Base-by-base conservation (phyloP, 2,329 filamentous ascomycete species). In the Trichocomaceae sp. region DNA sequence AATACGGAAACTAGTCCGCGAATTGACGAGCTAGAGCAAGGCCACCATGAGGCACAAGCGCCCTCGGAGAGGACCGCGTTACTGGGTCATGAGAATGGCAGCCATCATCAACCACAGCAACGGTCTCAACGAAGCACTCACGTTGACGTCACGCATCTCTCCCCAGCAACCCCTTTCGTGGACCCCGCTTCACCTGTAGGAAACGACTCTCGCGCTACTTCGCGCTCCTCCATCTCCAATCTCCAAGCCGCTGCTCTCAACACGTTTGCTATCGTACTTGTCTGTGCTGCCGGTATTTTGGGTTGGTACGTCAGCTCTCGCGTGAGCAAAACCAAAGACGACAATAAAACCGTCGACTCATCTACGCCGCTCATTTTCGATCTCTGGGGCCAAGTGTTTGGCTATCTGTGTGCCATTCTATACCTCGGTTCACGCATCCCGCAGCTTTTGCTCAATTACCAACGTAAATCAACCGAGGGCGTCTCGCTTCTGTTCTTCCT, bases 401-500 rank as follows among this genome's bases (percentile, higher is more conserved):
- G 93, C 37, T 97, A 95, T 73, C 79, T 97, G 47, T 97, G 92
- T 73, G 90, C 93, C 2, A 77, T 83, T 1, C 79, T 96, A 5
- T 97, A 99, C 66, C 87, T 97, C 10, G 89, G 89, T 20, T 93
- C 88, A 0, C 86, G 93, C 8, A 73, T 97, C 6, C 93, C 93
- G 0, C 93, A 99, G 74, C 79, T 99, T 1, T 78, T 96, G 7
- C 82, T 97, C 52, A 99, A 97, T 72, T 95, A 89, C 75, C 83
- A 88, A 19, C 86, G 93, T 59, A 95, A 95, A 75, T 91, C 86
- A 44, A 96, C 91, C 1, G 91, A 97, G 54, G 93, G 93, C 3
- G 86, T 99, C 19, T 92, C 88, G 60, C 84, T 96, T 74, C 80
- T 97, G 10, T 99, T 97, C 74, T 97, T 97, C 75, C 77, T 97